Evolutionary conservation across 352 stramenopile genomes (phyloP), one percentile per base, ranked within the genome.

Genomic region (Phytophthora vignae): DNA sequence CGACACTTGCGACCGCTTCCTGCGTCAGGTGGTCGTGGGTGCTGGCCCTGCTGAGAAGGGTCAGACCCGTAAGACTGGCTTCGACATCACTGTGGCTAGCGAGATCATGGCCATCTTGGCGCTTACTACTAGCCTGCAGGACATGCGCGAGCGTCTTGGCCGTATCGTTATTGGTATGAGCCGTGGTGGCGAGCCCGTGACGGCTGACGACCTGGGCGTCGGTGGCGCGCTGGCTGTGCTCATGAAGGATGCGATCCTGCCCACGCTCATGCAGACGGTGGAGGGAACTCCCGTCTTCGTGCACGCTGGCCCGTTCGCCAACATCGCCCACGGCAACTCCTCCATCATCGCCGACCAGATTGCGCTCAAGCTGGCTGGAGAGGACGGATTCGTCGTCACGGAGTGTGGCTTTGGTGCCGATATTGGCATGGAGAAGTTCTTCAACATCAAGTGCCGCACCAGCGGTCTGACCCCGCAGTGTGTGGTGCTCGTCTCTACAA

Each of bases 31-130:
- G 14, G 90, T 87, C 46, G 81, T 99, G 17, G 97, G 97, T 17
- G 79, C 91, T 55, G 97, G 90, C 5, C 74, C 87, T 14, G 95
- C 92, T 3, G 97, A 99, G 80, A 99, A 97, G 57, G 91, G 87
- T 27, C 90, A 92, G 71, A 84, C 76, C 8, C 84, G 87, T 52
- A 83, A 57, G 15, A 95, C 87, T 53, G 82, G 87, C 22, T 94
- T 94, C 58, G 85, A 96, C 67, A 97, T 93, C 71, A 84, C 67
- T n/a, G 98, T 99, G 3, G 98, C 98, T 1, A 99, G 91, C 42
- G 98, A 99, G 81, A 98, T 99, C 74, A 99, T 99, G 98, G 97
- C 98, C 36, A 98, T 99, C 22, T 81, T 99, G 57, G 96, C 96
- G 25, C 83, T 99, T 49, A 96, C 98, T 1, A 99, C 90, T 19